Evolutionary conservation across 116 monocot genomes (phyloP), one percentile per base, ranked within the genome.

Genomic region (Phalaenopsis hybrid): DNA sequence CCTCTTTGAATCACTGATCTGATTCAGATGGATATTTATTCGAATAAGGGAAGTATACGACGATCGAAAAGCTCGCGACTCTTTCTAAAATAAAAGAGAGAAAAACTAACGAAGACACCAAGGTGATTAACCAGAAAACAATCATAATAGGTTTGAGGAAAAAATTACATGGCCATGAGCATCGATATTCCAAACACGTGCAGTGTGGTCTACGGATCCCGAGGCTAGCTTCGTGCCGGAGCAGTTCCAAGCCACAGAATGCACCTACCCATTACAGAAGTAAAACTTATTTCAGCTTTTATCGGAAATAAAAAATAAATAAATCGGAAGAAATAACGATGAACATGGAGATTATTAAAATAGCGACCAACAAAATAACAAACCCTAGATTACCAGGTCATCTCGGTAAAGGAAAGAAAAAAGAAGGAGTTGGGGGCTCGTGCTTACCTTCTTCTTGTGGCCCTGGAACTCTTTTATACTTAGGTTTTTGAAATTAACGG

Each of bases 221-320:
- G 98, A 98, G 4, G 98, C 98, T 50, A 98, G 90, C 86, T 98
- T 98, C 67, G 92, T 95, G 13, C 98, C 98, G 21, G 85, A 78
- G 82, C 93, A 95, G 81, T 98, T 98, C 98, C 98, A 98, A 6
- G 98, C 98, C 68, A 98, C 98, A 68, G 95, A 95, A 73, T 98
- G 98, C 81, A 98, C 95, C 98, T 98, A 77, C 15, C 76, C 13
- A 23, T 28, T 5, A 18, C 74, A 78, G 6, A n/a, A 74, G 59
- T 15, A 51, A 51, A 77, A 77, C 25, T 28, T 1, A 9, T 15
- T 4, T 77, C 77, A 49, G 31, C 4, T 8, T 75, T 2, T 8
- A 75, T 46, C 16, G 5, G 20, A 46, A n/a, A 75, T 8, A 75
- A 0, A 46, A 46, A n/a, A 46, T 18, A 16, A 61, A 61, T 7